Percentiles rank a stretch among this genome's conserved stretches.
Evolutionary conservation across 1,284 basidiomycete genomes (phyloP).

Genomic region (Rhodotorula sp.): DNA sequence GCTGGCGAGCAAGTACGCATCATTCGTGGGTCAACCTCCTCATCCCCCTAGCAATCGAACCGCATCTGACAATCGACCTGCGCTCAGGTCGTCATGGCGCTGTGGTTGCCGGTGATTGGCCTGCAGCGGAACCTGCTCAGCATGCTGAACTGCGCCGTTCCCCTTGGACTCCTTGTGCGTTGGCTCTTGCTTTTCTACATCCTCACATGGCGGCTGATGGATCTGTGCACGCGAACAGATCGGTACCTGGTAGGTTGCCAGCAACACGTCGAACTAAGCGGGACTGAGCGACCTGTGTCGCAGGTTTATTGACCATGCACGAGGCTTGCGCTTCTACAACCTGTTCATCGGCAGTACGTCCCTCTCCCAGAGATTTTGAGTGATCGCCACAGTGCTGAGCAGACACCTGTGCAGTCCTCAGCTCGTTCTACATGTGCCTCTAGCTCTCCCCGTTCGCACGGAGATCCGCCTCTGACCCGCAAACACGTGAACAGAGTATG

Average conservation of each 20-base stretch:
- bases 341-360: constrained; percentile 10
- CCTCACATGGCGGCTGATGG: neutral
- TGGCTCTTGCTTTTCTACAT: too few relatives aligned
- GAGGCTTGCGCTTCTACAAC: constrained; percentile 3
- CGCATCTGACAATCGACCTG: too few relatives aligned
- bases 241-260: neutral
- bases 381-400: neutral
- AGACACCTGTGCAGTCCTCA: neutral
- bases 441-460: too few relatives aligned
- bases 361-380: neutral
- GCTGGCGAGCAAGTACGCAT: constrained; percentile 42
- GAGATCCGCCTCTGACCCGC: too few relatives aligned
- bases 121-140: neutral
- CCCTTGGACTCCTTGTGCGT: constrained; percentile 4
- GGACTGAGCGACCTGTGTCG: neutral
- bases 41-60: too few relatives aligned
- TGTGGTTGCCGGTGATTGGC: constrained; percentile 1
- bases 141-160: neutral
- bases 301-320: constrained; percentile 12
- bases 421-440: constrained; percentile 15
- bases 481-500: neutral
- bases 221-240: neutral
- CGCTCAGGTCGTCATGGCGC: neutral
- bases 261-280: neutral
- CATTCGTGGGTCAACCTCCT: constrained; percentile 6